Evolutionary conservation across 352 stramenopile genomes (phyloP).

Genomic region (Globisporangium parvum): DNA sequence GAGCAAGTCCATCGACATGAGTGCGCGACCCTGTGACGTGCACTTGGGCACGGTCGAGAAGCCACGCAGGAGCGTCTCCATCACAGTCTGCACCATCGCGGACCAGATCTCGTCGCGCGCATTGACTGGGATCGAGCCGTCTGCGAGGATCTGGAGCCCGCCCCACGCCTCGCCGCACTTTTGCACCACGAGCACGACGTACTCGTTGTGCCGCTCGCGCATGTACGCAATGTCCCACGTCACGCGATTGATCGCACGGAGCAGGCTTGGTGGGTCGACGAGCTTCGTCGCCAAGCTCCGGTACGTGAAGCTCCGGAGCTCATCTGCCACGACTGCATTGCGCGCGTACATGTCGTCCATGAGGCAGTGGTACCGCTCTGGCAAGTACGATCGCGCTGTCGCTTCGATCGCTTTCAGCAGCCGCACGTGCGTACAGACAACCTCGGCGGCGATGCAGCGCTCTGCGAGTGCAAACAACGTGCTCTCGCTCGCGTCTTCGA

Average conservation of each 20-base stretch:
- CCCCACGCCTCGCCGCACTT: conserved; percentile 80
- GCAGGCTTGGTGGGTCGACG: conserved; percentile 35
- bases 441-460: conserved; percentile 55
- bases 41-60: conserved; percentile 88
- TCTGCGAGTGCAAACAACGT: conserved; percentile 63
- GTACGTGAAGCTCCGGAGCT: conserved; percentile 68
- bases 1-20: conserved; percentile 97
- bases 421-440: conserved; percentile 48
- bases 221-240: conserved; percentile 66
- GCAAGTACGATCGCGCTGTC: conserved; percentile 54
- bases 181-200: conserved; percentile 71
- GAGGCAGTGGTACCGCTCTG: conserved; percentile 56
- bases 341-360: conserved; percentile 66
- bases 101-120: conserved; percentile 77
- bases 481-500: conserved; percentile 45
- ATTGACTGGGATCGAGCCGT: conserved; percentile 58
- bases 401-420: conserved; percentile 66
- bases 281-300: conserved; percentile 35
- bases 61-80: conserved; percentile 88
- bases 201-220: conserved; percentile 69
- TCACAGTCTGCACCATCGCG: conserved; percentile 75
- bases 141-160: conserved; percentile 54
- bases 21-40: conserved; percentile 91
- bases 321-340: conserved; percentile 34
- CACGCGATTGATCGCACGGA: conserved; percentile 40